Evolutionary conservation across 805 yeast genomes (phyloP), one percentile per base, ranked within the genome.

Genomic region (Teunomyces pallodes): DNA sequence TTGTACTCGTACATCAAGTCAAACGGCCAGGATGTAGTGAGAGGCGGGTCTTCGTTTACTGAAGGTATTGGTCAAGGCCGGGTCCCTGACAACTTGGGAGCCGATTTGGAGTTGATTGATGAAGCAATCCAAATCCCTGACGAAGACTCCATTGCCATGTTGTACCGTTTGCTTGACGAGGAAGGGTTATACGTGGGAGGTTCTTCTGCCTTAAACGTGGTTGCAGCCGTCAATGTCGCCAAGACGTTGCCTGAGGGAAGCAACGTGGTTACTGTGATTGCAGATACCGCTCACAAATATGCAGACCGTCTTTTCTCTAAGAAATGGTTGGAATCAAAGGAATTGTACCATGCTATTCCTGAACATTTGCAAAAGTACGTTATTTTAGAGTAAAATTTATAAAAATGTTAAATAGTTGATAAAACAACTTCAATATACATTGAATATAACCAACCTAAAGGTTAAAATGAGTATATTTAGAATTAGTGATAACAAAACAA

Each of bases 11-110:
- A 84, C 62, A 82, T 91, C 51, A 83, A 81, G 51, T 74, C 87
- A 4, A 81, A 83, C 13, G 92, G 92, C 29, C 72, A 84, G 61
- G 75, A 79, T 9, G 68, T 85, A 48, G 89, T 82, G 38, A 80
- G 90, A 59, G 76, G 79, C 1, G 97, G 97, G 28, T 81, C 89
- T 3, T 86, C 96, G 0, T 90, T 91, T 66, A 91, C 97, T 27
- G 97, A 91, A 70, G 97, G 97, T 29, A 90, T 91, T 69, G 97
- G 97, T 27, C 97, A 91, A 69, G 96, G 96, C 42, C 79, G 97
- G 58, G 86, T 91, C 58, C 91, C 97, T 5, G 86, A 80, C 53
- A 91, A 91, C 66, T 76, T 91, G 66, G 75, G 74, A 13, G 86
- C 82, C 39, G 96, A 89, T 53, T 70, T 90, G 27, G 84, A 76